Evolutionary conservation across 2,329 filamentous ascomycete genomes (phyloP).

Genomic region (Aspergillus sp.): DNA sequence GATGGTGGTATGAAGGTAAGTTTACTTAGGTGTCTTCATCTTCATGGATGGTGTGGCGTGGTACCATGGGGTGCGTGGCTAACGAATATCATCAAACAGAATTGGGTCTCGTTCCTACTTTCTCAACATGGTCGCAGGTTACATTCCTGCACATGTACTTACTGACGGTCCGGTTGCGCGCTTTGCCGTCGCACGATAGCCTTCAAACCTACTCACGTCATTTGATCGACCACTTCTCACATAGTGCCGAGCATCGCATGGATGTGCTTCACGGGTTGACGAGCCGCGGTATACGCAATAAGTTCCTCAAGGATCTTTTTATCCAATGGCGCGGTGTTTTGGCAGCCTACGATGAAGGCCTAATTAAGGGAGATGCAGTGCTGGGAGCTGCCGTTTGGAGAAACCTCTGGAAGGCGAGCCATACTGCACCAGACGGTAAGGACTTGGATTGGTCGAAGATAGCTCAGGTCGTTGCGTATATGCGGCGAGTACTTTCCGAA

Average conservation of each 20-base stretch:
- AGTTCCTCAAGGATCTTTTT: slow-evolving; percentile 81
- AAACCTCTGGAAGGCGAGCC: slow-evolving; percentile 79
- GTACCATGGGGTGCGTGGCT: not conserved
- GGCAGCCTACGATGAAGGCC: slow-evolving; percentile 60
- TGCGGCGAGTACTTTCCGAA: slow-evolving; percentile 58
- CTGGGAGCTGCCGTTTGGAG: slow-evolving; percentile 77
- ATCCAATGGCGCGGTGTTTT: slow-evolving; percentile 88
- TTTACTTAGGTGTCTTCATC: slow-evolving; percentile 11
- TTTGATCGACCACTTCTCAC: slow-evolving; percentile 86
- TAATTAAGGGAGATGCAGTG: slow-evolving; percentile 50
- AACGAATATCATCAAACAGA: slow-evolving; percentile 52
- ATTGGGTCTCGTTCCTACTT: slow-evolving; percentile 78
- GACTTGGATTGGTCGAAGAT: slow-evolving; percentile 63
- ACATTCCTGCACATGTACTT: slow-evolving; percentile 97
- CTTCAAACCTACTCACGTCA: slow-evolving; percentile 82
- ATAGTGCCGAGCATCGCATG: slow-evolving; percentile 70
- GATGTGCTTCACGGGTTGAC: slow-evolving; percentile 51
- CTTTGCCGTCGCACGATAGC: slow-evolving; percentile 65
- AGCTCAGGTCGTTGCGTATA: slow-evolving; percentile 64
- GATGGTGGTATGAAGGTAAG: slow-evolving; percentile 82
- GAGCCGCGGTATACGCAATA: slow-evolving; percentile 57
- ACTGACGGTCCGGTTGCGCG: slow-evolving; percentile 77
- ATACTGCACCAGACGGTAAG: slow-evolving; percentile 40
- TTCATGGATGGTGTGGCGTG: not conserved
- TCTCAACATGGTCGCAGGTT: slow-evolving; percentile 93